Conservation (phyloP, 1,284 basidiomycete genomes). For the Uromyces viciae-fabae region DNA sequence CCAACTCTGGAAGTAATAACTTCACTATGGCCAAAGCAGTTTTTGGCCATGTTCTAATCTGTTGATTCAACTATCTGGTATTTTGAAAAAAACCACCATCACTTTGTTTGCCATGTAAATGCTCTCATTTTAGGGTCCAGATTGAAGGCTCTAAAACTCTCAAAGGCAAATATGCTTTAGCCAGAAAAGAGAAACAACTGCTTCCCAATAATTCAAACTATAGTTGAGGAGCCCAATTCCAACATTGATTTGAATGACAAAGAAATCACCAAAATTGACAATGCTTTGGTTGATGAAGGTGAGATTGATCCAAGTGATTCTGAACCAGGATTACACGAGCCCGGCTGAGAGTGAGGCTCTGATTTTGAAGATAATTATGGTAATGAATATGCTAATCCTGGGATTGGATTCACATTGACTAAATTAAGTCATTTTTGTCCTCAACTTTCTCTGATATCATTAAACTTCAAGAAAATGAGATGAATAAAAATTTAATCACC, state of each 20-base stretch:
- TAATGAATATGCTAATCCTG: not conserved
- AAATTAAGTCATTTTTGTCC: not conserved
- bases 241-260: no score
- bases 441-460: not conserved
- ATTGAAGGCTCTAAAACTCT: not conserved
- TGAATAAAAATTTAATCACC: not conserved
- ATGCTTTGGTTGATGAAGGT: no score
- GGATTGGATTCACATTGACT: not conserved
- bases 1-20: not conserved
- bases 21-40: not conserved
- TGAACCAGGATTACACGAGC: no score
- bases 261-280: no score
- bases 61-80: not conserved
- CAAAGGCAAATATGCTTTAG: not conserved
- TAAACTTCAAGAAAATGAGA: not conserved
- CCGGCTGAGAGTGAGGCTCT: not conserved
- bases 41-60: not conserved
- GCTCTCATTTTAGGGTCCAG: not conserved
- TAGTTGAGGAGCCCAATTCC: not conserved
- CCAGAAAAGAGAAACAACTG: not conserved
- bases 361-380: not conserved
- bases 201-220: not conserved
- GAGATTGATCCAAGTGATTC: no score
- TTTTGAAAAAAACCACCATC: not conserved
- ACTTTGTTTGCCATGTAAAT: not conserved